These are phyloP conservation scores for Vaccinium corymbosum DNA, from an alignment of 148 eudicot species.

Conservation along the genomic window DNA sequence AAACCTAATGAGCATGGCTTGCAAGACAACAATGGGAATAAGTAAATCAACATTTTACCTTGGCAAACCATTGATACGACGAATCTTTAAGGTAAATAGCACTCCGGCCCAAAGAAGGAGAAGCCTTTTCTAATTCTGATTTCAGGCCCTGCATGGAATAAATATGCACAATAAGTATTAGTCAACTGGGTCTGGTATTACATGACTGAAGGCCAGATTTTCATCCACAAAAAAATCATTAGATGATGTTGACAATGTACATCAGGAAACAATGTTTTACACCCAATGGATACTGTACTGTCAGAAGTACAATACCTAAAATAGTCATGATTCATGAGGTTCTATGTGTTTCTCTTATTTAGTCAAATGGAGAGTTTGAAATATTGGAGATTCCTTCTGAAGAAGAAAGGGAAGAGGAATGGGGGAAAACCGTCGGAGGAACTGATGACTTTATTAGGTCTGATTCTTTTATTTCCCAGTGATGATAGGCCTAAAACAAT, in stretches of 20 bases:
- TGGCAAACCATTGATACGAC: conserved; percentile 76
- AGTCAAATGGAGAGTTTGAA: not conserved
- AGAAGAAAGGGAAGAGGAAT: not conserved
- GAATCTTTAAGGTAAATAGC: conserved; percentile 84
- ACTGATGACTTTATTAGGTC: not conserved
- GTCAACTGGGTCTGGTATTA: not conserved
- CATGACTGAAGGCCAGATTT: not conserved
- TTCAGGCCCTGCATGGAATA: conserved; percentile 63
- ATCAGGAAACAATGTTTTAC: not conserved
- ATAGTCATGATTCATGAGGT: no score
- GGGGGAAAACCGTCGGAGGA: not conserved
- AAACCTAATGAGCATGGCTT: not conserved
- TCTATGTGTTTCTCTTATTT: not conserved
- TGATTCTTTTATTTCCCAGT: not conserved
- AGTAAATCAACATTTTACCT: conserved; percentile 41
- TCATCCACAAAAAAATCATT: not conserved
- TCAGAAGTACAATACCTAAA: not conserved
- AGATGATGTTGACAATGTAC: not conserved
- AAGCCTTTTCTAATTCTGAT: conserved; percentile 84
- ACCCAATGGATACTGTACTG: not conserved
- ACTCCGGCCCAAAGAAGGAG: conserved; percentile 85
- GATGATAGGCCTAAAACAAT: not conserved
- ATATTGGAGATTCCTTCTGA: not conserved
- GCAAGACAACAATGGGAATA: not conserved
- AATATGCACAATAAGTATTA: not conserved